Conservation (phyloP, 805 yeast genomes). For the Alloascoidea hylecoeti region DNA sequence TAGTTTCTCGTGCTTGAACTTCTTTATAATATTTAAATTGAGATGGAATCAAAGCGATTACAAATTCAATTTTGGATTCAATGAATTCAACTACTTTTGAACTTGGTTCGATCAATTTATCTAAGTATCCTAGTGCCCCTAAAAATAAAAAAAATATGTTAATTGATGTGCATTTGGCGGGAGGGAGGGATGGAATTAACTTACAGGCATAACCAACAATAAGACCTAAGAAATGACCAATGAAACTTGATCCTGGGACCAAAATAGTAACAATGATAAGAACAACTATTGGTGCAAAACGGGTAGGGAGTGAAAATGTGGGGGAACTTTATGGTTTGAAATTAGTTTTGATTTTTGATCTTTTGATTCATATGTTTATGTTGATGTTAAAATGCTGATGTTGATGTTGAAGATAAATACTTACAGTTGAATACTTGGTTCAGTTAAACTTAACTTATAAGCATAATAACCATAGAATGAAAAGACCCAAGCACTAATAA, state of each 20-base stretch:
- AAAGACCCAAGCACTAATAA: conserved; percentile 49
- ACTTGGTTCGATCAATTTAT: conserved; percentile 44
- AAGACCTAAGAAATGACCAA: conserved; percentile 63
- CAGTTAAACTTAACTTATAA: conserved; percentile 24
- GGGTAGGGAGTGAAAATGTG: conserved; percentile 39
- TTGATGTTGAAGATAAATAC: conserved; percentile 4
- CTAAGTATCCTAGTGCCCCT: conserved; percentile 38
- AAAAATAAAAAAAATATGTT: too few relatives aligned
- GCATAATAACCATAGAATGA: conserved; percentile 50
- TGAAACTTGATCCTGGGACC: conserved; percentile 53
- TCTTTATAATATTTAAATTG: conserved; percentile 46
- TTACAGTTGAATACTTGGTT: conserved; percentile 11
- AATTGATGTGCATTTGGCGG: neutral
- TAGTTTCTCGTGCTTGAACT: conserved; percentile 34
- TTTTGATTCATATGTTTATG: too few relatives aligned
- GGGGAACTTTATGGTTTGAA: conserved; percentile 28
- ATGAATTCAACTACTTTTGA: conserved; percentile 42
- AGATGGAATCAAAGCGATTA: conserved; percentile 39
- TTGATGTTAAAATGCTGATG: too few relatives aligned
- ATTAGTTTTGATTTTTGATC: conserved; percentile 8
- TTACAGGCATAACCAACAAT: conserved; percentile 38
- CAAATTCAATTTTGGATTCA: conserved; percentile 35
- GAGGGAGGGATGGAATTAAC: neutral
- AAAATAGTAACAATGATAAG: conserved; percentile 34
- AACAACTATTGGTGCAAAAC: conserved; percentile 38